These are phyloP conservation scores for Botrytis sinoallii DNA, from an alignment of 2,329 filamentous ascomycete genomes.

Conservation along the genomic window DNA sequence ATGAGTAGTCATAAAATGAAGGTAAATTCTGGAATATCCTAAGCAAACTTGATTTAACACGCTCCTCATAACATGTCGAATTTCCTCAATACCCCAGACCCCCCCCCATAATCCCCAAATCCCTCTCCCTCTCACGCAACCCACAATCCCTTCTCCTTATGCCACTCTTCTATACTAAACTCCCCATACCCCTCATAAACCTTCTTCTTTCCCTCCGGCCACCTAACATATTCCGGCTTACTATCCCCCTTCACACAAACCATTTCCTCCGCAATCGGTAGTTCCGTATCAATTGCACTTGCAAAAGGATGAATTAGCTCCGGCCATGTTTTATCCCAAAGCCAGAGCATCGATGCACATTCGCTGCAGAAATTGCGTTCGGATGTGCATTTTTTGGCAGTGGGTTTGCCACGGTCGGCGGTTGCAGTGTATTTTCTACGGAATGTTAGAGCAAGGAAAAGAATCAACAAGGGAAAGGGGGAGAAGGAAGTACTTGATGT, in stretches of 20 bases:
- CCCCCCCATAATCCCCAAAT: neutral
- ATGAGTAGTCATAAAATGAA: neutral
- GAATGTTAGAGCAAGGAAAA: neutral
- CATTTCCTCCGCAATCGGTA: conserved; percentile 46
- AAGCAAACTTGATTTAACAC: neutral
- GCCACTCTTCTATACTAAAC: conserved; percentile 46
- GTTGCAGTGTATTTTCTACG: conserved; percentile 45
- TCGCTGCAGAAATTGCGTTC: conserved; percentile 48
- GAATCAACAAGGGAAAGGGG: neutral
- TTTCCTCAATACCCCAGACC: neutral
- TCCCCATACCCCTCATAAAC: conserved; percentile 41
- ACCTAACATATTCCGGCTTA: conserved; percentile 46
- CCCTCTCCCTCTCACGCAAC: conserved; percentile 21
- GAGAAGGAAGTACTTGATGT: conserved; percentile 42
- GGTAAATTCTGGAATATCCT: neutral
- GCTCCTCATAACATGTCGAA: neutral
- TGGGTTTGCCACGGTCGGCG: conserved; percentile 43
- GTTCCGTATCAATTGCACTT: conserved; percentile 47
- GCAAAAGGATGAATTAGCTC: conserved; percentile 50
- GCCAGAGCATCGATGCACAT: conserved; percentile 47
- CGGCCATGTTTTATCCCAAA: conserved; percentile 47
- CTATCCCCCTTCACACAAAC: conserved; percentile 44
- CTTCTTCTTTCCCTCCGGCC: conserved; percentile 47
- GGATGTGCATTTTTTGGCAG: conserved; percentile 41
- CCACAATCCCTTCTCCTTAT: conserved; percentile 41